Conservation (phyloP, 768 basidiomycete genomes). For the Termitomyces heimii region DNA sequence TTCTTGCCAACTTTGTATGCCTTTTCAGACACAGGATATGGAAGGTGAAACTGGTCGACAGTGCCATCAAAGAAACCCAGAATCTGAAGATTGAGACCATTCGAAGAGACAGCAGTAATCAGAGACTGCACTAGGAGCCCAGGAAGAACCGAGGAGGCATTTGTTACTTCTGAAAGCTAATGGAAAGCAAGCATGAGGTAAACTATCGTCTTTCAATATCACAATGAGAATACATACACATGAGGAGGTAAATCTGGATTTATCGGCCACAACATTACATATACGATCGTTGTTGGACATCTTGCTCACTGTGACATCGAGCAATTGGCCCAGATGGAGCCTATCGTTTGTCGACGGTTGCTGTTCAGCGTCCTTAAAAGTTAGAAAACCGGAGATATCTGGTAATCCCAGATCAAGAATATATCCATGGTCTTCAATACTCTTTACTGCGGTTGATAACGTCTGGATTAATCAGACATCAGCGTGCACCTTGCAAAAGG, state of each 20-base stretch:
- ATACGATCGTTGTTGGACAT: conserved; percentile 74
- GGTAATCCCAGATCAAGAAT: conserved; percentile 78
- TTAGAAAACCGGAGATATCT: conserved; percentile 78
- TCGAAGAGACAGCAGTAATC: conserved; percentile 67
- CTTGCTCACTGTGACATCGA: conserved; percentile 63
- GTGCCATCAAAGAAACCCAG: conserved; percentile 92
- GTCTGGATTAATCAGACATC: conserved; percentile 40
- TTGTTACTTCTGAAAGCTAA: conserved; percentile 73
- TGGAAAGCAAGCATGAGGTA: neutral
- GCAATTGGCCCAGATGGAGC: conserved; percentile 59
- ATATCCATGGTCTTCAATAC: conserved; percentile 93
- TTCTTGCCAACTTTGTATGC: conserved; percentile 62
- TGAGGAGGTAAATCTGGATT: conserved; percentile 40
- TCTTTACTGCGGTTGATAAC: conserved; percentile 70
- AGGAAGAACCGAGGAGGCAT: conserved; percentile 79
- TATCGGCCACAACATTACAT: conserved; percentile 61
- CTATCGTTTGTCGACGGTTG: conserved; percentile 20
- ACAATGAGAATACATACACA: conserved; percentile 37
- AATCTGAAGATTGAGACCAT: conserved; percentile 82
- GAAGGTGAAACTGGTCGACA: conserved; percentile 75
- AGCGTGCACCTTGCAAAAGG: neutral
- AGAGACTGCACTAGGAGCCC: conserved; percentile 78
- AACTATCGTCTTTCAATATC: neutral
- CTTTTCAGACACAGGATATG: conserved; percentile 31
- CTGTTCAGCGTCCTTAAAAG: conserved; percentile 64